Base-by-base conservation (phyloP, 2,329 filamentous ascomycete genomes). In the Monascus ruber region DNA sequence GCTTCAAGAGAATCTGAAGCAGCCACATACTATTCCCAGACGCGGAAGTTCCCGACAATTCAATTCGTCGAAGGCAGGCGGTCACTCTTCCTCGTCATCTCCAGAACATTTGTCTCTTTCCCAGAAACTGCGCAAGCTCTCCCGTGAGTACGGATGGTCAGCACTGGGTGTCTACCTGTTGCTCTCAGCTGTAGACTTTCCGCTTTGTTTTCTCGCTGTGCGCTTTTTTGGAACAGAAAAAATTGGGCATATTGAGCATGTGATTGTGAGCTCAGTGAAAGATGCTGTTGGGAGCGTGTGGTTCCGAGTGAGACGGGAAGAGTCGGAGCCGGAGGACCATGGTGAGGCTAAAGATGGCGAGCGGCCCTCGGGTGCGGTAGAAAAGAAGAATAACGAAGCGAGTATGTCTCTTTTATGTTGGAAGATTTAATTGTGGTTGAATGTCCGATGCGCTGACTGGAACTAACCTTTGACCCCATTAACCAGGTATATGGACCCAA, bases 191-290 rank as follows among this genome's bases (percentile, higher is more conserved):
- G 66, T 94, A 37, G 91, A 98, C 64, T 94, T 96, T 48, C 91
- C 91, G 0, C 85, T 96, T 58, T 96, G 89, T 66, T 98, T 94
- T 66, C 65, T 94, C 39, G 77, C 91, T 6, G 91, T 98, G 35
- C 76, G 81, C 41, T 68, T 79, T 38, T 73, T 94, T 2, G 91
- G 91, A 10, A 84, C 85, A 0, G 91, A 98, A 25, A 76, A 76
- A 40, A 91, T 98, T 53, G 88, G 86, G 5, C 57, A 66, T 39
- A 68, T 62, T 45, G 68, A 71, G 45, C 62, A 68, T 51, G 59
- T 65, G 3, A 47, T 65, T 27, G 42, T 70, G 27, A 56, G 60
- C n/a, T 52, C 51, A 26, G 45, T 64, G 11, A 65, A 65, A 51
- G 46, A 47, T 5, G 44, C 42, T 2, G 36, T 62, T 24, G 42